Evolutionary conservation across 352 stramenopile species (phyloP), one percentile per base, ranked within the genome.

Genomic region (Aphanomyces invadans): DNA sequence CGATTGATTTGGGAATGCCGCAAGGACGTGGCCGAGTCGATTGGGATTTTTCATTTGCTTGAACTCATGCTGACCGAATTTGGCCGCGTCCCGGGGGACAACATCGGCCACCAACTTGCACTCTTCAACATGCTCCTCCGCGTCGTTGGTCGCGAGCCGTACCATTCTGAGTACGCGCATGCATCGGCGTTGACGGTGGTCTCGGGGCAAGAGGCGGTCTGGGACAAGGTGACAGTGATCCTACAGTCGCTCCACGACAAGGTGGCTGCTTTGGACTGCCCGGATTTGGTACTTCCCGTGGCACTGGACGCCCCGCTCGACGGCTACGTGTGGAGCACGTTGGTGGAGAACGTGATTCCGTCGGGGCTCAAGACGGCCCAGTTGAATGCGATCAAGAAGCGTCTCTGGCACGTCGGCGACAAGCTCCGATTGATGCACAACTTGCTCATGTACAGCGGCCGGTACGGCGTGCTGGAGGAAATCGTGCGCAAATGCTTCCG

Each of bases 401-500:
- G 88, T 26, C 72, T 96, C 62, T 86, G 85, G 67, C 83, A 83
- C 54, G 84, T 95, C 21, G 88, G 88, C 38, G 86, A 95, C 63
- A 84, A 88, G 15, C 74, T 96, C 17, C 80, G 87, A 39, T 73
- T 95, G 56, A 92, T 93, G 79, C 85, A 92, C 71, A 96, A 95
- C 74, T 72, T 94, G 71, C 80, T 96, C 68, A 92, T 93, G 80
- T 88, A 92, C 74, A 91, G 81, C 52, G 83, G 84, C 29, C 83
- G 88, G 42, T 94, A 82, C 69, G 81, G 83, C 29, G 74, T 89
- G 44, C 71, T 96, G 33, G 84, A 94, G 63, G 85, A 95, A 65
- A 92, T 96, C 52, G 86, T 96, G 56, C 86, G 88, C 39, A 96
- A 96, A 73, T 93, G 83, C 77, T 96, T 94, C 75, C 83, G 84